Base-by-base conservation (phyloP, 2,329 filamentous ascomycete genomes). In the Dissoconium aciculare region DNA sequence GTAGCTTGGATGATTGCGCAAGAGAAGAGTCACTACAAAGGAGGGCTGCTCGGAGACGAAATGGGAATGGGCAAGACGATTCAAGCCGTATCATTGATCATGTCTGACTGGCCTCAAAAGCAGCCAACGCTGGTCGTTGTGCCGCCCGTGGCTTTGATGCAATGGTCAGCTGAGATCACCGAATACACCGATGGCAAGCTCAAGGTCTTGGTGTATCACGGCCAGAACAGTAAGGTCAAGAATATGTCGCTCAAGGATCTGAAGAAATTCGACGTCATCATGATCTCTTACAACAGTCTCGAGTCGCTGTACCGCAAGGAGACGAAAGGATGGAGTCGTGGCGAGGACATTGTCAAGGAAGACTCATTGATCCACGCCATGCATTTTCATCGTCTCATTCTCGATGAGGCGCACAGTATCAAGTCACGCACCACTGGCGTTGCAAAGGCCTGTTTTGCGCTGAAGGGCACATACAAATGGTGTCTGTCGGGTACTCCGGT, bases 11-110 rank as follows among this genome's bases (percentile, higher is more conserved):
- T 98, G 83, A 73, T 69, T 37, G 75, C 69, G 33, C 92, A 95
- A 67, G 89, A 98, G 53, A 64, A 80, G 56, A 78, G 73, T 0
- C 60, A 78, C 23, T 95, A 85, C 69, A 81, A 75, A 49, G 89
- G 89, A 11, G 89, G 89, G 10, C 64, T 98, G 2, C 68, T 98
- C 2, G 89, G 89, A 36, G 89, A 98, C 45, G 89, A 98, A 57
- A 98, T 98, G 89, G 89, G 89, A 5, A 80, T 98, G 59, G 89
- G 89, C 29, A 98, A 98, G 62, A 98, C 89, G 0, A 95, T 98
- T 30, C 89, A 98, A 56, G 87, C 89, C 2, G 89, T 98, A 11
- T 94, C 87, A 3, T 68, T 98, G 26, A 84, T 98, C 55, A 95
- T 95, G 89, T 94, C 87, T 1, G 85, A 95, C 52, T 94, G 81